Conservation (phyloP, 257 asterid species). For the Dorcoceras hygrometricum region DNA sequence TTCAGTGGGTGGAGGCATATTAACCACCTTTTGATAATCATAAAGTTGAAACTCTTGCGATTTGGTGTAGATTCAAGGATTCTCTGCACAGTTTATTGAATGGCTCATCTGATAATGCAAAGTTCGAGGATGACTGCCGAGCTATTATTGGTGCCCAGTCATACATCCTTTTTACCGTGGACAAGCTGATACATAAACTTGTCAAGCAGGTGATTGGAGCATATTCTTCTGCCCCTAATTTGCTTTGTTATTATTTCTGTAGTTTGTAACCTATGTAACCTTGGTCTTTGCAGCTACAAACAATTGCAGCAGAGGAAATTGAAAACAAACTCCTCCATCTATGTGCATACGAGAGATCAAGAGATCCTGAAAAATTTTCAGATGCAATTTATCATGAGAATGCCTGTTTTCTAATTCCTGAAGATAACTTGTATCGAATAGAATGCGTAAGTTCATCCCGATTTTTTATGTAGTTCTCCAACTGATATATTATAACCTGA, state of each 20-base stretch:
- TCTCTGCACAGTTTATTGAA: conserved; percentile 72
- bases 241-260: conserved; percentile 15
- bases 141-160: conserved; percentile 89
- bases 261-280: conserved; percentile 28
- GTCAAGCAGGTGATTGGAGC: conserved; percentile 66
- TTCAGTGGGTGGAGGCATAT: conserved; percentile 16
- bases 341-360: conserved; percentile 70
- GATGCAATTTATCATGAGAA: conserved; percentile 72
- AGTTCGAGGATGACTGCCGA: conserved; percentile 95
- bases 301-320: conserved; percentile 64
- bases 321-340: conserved; percentile 75
- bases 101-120: conserved; percentile 81
- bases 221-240: not conserved
- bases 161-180: conserved; percentile 77
- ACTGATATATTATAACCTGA: not conserved
- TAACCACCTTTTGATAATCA: conserved; percentile 19
- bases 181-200: conserved; percentile 88
- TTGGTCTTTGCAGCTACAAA: conserved; percentile 53
- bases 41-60: conserved; percentile 27
- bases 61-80: conserved; percentile 64
- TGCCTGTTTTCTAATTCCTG: conserved; percentile 61
- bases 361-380: conserved; percentile 48
- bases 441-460: conserved; percentile 61
- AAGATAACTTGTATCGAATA: conserved; percentile 73
- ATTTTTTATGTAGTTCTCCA: conserved; percentile 14